phyloP scores from a whole-genome alignment of 2,329 filamentous ascomycete species.

The Arthroderma sp. region DNA sequence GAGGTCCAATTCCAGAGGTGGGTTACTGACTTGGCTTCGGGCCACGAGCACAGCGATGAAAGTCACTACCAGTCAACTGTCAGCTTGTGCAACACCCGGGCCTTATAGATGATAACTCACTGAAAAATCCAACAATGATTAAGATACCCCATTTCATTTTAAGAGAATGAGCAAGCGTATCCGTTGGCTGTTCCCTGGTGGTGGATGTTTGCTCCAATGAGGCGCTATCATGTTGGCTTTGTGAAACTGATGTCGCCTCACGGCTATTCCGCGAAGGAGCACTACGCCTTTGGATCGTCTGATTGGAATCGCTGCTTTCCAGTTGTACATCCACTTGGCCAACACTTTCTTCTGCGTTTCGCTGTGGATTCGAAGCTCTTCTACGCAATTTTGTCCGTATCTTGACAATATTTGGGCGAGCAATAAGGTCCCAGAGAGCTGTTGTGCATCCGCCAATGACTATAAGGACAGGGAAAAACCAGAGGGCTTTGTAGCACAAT shows the following conservation, averaged over 20 bases:
- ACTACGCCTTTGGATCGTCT: slow-evolving; percentile 7
- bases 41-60: slow-evolving; percentile 47
- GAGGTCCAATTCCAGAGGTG: slow-evolving; percentile 43
- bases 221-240: too few species aligned
- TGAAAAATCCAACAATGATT: slow-evolving; percentile 37
- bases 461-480: slow-evolving; percentile 61
- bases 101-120: slow-evolving; percentile 16
- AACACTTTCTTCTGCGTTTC: slow-evolving; percentile 9
- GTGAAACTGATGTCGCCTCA: too few species aligned
- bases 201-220: too few species aligned
- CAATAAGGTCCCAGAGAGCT: slow-evolving; percentile 44
- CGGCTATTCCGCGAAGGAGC: slow-evolving; percentile 6
- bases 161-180: slow-evolving; percentile 9
- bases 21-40: slow-evolving; percentile 24
- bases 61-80: slow-evolving; percentile 21
- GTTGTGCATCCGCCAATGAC: slow-evolving; percentile 40
- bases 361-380: slow-evolving; percentile 6
- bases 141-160: slow-evolving; percentile 10
- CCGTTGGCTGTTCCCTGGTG: neutral
- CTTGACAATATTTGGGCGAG: slow-evolving; percentile 33
- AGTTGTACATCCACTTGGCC: slow-evolving; percentile 2
- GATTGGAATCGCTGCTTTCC: slow-evolving; percentile 3
- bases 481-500: slow-evolving; percentile 56
- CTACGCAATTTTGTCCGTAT: slow-evolving; percentile 15
- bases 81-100: slow-evolving; percentile 3